Conservation (phyloP, 2,329 filamentous ascomycete species). For the Zymoseptoria brevis region DNA sequence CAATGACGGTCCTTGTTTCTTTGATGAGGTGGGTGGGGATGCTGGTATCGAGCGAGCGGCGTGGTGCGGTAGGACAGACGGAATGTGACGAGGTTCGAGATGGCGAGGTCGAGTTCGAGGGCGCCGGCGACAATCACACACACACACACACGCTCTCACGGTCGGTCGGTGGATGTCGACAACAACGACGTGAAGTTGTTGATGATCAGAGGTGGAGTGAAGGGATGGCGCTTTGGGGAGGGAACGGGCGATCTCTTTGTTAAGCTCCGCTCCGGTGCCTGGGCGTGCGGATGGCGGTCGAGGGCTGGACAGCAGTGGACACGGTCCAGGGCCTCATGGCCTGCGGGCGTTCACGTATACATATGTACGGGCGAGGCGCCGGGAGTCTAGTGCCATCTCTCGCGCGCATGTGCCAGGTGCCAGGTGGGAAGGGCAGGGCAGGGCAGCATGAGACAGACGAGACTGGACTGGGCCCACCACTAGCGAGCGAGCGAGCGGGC, state of each 20-base stretch:
- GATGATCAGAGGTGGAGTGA: constrained; percentile 6
- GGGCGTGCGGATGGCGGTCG: constrained; percentile 38
- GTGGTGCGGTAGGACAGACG: background rate
- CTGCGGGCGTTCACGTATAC: constrained; percentile 22
- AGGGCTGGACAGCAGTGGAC: constrained; percentile 39
- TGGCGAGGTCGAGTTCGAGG: background rate
- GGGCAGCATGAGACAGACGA: background rate
- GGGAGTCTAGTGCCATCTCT: background rate
- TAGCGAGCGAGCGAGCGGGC: constrained; percentile 19
- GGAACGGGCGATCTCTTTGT: constrained; percentile 43
- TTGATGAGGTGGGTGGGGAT: background rate
- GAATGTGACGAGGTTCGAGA: background rate
- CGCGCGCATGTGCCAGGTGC: background rate
- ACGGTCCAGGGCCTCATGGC: constrained; percentile 27
- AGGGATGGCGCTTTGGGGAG: constrained; percentile 23
- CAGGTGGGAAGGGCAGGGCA: too few relatives aligned
- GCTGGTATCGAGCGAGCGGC: background rate
- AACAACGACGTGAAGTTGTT: constrained; percentile 21
- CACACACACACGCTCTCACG: background rate
- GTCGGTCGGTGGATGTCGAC: background rate
- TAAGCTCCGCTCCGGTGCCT: constrained; percentile 43
- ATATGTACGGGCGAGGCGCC: constrained; percentile 19
- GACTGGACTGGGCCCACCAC: constrained; percentile 4
- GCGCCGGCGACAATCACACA: background rate
- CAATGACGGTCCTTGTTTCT: background rate